Percentiles rank a stretch among this genome's conserved stretches.
Conservation (phyloP, 2,329 filamentous ascomycete species). For the Dactylellina parvicollis region DNA sequence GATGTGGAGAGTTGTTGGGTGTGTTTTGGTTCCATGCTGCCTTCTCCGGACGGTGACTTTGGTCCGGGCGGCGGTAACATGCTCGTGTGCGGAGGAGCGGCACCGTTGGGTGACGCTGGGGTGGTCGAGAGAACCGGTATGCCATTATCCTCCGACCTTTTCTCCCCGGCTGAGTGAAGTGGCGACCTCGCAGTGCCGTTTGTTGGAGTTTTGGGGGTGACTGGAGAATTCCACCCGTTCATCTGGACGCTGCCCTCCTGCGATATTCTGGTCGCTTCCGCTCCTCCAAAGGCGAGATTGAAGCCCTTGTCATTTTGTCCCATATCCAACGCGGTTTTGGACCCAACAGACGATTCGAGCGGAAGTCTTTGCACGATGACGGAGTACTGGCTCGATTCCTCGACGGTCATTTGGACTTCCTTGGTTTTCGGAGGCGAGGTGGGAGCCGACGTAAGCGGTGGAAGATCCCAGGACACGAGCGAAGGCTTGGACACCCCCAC, state of each 20-base stretch:
- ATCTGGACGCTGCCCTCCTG: constrained; percentile 8
- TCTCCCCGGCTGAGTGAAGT: constrained; percentile 8
- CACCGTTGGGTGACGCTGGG: constrained; percentile 37
- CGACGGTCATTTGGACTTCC: constrained; percentile 41
- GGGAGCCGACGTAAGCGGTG: background rate
- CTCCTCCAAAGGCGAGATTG: constrained; percentile 24
- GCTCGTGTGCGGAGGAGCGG: background rate
- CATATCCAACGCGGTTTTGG: constrained; percentile 31
- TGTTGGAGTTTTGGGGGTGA: constrained; percentile 9
- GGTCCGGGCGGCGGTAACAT: background rate
- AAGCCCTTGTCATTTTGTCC: constrained; percentile 40
- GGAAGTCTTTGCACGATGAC: constrained; percentile 49
- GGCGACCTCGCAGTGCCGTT: constrained; percentile 17
- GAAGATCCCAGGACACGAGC: background rate
- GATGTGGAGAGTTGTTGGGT: constrained; percentile 18
- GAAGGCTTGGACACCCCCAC: constrained; percentile 10
- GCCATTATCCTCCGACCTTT: constrained; percentile 25
- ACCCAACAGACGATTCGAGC: constrained; percentile 15
- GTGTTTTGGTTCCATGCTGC: constrained; percentile 13
- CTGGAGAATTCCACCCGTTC: constrained; percentile 29
- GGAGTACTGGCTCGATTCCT: constrained; percentile 45
- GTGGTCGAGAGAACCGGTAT: constrained; percentile 37
- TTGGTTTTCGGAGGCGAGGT: background rate
- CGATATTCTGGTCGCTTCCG: constrained; percentile 10
- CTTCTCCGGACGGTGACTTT: constrained; percentile 3